A percentile compares a stretch with the other conserved stretches of the same genome.
phyloP scores from a whole-genome alignment of 1,284 basidiomycete species.

The Agaricales sp. region DNA sequence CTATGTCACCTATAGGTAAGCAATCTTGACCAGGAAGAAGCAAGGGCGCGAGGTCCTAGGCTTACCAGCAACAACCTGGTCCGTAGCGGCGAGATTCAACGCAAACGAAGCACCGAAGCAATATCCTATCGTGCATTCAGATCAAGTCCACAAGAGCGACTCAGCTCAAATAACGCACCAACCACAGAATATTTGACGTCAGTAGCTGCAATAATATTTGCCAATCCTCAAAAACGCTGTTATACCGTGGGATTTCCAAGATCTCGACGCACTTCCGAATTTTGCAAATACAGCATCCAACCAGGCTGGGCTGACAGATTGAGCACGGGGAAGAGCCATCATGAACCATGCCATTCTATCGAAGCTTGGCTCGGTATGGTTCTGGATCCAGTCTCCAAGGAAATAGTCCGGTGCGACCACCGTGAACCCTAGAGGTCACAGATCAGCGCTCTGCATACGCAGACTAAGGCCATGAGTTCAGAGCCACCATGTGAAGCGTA shows the following conservation, averaged over 20 bases:
- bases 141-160: neutral
- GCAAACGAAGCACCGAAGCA: conserved; percentile 48
- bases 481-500: conserved; percentile 40
- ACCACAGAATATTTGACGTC: conserved; percentile 23
- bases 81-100: conserved; percentile 30
- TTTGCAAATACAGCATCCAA: too few species aligned
- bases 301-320: too few species aligned
- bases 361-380: too few species aligned
- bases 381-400: too few species aligned
- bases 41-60: neutral
- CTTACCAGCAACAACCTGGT: conserved; percentile 37
- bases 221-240: too few species aligned
- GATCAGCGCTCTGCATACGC: neutral
- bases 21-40: neutral
- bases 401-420: conserved; percentile 11
- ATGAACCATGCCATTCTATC: too few species aligned
- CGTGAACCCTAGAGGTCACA: conserved; percentile 13
- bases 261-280: too few species aligned
- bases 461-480: conserved; percentile 27
- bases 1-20: conserved; percentile 16
- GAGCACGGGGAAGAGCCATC: too few species aligned
- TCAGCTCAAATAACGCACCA: conserved; percentile 22
- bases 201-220: conserved; percentile 5
- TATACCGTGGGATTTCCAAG: too few species aligned
- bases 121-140: conserved; percentile 27